Evolutionary conservation across 768 basidiomycete genomes (phyloP).

Genomic region (Gautieria morchelliformis): DNA sequence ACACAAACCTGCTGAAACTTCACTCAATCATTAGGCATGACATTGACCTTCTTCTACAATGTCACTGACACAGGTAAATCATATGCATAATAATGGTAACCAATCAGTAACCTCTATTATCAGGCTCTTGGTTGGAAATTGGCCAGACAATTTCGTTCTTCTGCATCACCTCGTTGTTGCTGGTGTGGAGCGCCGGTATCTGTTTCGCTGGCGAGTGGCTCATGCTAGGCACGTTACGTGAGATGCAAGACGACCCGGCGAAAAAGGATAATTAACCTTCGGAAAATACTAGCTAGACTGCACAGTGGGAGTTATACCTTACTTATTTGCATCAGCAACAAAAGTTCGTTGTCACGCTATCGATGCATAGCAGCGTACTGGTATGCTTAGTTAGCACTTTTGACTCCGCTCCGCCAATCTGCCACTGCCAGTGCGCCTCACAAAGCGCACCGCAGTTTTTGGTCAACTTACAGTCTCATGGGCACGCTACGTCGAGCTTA

Average conservation of each 20-base stretch:
- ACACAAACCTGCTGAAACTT: conserved; percentile 4
- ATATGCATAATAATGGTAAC: background rate
- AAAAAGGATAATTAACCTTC: background rate
- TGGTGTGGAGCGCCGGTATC: conserved; percentile 72
- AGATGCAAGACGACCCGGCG: background rate
- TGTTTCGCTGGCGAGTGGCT: conserved; percentile 64
- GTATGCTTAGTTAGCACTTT: background rate
- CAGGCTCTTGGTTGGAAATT: conserved; percentile 83
- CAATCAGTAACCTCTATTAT: conserved; percentile 7
- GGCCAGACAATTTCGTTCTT: conserved; percentile 86
- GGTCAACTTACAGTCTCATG: background rate
- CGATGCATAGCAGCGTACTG: too few relatives aligned
- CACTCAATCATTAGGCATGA: conserved; percentile 49
- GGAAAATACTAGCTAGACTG: too few relatives aligned
- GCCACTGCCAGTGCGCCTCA: background rate
- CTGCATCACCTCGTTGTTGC: conserved; percentile 68
- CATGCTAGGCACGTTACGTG: conserved; percentile 26
- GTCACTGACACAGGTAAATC: conserved; percentile 66
- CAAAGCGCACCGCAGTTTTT: background rate
- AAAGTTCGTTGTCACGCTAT: too few relatives aligned
- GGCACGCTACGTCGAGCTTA: background rate
- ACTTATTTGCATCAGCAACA: too few relatives aligned
- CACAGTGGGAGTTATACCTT: too few relatives aligned
- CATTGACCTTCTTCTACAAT: conserved; percentile 72
- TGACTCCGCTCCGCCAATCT: background rate